Base-by-base conservation (phyloP, 2,329 filamentous ascomycete species). In the Apiospora pterosperma region DNA sequence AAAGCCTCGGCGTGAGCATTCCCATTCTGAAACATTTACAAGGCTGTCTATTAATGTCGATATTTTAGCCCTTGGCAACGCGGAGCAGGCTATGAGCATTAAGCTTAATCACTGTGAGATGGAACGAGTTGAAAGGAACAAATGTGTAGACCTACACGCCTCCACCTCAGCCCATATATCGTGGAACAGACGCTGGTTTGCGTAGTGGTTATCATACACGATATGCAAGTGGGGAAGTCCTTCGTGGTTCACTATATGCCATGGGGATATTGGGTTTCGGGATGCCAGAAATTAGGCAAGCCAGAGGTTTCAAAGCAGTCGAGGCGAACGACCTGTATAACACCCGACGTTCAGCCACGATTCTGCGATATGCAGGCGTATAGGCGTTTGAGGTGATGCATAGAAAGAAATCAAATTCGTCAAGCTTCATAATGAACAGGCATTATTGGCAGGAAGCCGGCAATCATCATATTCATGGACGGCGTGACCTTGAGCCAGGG, bases 51-150 rank as follows among this genome's bases (percentile, higher is more conserved):
- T 36, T 63, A 21, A 63, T 36, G 14, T 63, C 10, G 10, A 36
- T 16, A 38, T n/a, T 38, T 4, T 44, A 63, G 61, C 44, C 21
- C 44, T 8, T 63, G 61, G 61, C 42, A 63, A 23, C 61, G 61
- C 11, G 61, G 61, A n/a, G 61, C 61, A 25, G 61, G 61, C 36
- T 63, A 63, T 23, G 61, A 62, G 2, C 61, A 62, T 42, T 21
- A 42, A 36, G 36, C 7, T 10, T 19, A 39, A 36, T 31, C 16
- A 61, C 16, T 55, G 48, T 34, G 34, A 55, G n/a, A 41, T 5
- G 11, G 31, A 31, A n/a, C n/a, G n/a, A n/a, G n/a, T n/a, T n/a
- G n/a, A 55, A 55, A 21, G 28, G 48, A 55, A 34, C 28, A 55
- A 55, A 21, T n/a, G n/a, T n/a, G n/a, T n/a, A n/a, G n/a, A n/a